Evolutionary conservation across 192 early-diverging fungal genomes (phyloP), one percentile per base, ranked within the genome.

Genomic region (Polychytrium aggregatum): DNA sequence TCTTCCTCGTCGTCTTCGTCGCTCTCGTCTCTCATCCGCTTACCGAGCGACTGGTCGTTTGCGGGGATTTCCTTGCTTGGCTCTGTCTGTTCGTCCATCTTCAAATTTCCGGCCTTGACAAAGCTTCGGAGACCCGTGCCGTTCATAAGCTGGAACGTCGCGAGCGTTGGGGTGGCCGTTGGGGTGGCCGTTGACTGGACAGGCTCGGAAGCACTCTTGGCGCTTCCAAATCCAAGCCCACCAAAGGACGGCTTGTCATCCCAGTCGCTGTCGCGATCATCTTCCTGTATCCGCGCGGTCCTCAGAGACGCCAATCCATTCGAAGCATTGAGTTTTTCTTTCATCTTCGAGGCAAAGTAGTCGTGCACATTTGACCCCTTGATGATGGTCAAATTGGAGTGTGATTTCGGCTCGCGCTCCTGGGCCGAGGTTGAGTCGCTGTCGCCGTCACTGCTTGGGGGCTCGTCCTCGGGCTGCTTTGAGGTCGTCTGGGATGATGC

Each of bases 261-360:
- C 5, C 57, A 43, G 6, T 67, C 64, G 16, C 45, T 48, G 21
- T 51, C 53, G 11, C 46, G 45, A 13, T 67, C 59, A 16, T 53
- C 46, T 21, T 37, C 44, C 25, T 38, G 26, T 22, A 17, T 28
- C 40, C 34, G 24, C 48, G 18, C 17, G 35, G 16, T 36, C n/a
- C 18, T 28, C 21, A 22, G 10, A 10, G 26, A 47, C 2, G 16
- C 2, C 1, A 22, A 30, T 31, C 44, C 29, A 52, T 29, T 17
- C 39, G 42, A 18, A 21, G 53, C 39, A 22, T 52, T 41, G 21
- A 53, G 31, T 22, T 44, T 21, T 13, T 13, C 45, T 21, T 43
- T 47, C 70, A 68, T 63, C 46, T 56, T 56, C 36, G 49, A 25
- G 8, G 61, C 63, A 64, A 72, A 72, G 34, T 72, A 68, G 39